phyloP scores from a whole-genome alignment of 176 grass and related monocot genomes.

The Typha latifolia region DNA sequence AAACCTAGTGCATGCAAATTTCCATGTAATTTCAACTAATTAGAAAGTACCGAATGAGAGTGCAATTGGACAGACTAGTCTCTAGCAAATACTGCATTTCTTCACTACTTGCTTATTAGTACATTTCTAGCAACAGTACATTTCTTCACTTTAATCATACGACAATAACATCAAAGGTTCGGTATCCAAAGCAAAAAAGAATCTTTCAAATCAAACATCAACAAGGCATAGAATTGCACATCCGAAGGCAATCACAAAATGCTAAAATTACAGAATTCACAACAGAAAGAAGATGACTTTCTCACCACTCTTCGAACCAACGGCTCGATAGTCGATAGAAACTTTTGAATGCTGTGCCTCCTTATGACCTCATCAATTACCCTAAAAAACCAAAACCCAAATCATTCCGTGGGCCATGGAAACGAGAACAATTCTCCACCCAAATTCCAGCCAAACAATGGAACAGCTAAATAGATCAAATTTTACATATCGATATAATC shows the following conservation, averaged over 20 bases:
- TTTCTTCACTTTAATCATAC: too few species aligned
- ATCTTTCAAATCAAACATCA: too few species aligned
- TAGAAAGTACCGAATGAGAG: not conserved
- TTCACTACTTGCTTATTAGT: not conserved
- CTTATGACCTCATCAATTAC: conserved; percentile 19
- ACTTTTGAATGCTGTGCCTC: conserved; percentile 23
- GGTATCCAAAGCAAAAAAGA: too few species aligned
- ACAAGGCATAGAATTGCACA: not conserved
- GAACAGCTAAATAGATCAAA: not conserved
- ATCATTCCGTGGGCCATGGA: not conserved
- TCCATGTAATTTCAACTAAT: not conserved
- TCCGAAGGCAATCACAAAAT: conserved; percentile 1
- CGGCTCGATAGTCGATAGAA: conserved; percentile 29
- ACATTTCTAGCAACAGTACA: too few species aligned
- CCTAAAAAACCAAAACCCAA: conserved; percentile 16
- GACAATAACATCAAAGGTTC: too few species aligned
- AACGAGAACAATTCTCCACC: not conserved
- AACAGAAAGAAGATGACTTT: not conserved
- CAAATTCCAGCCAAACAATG: conserved; percentile 4
- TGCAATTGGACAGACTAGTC: not conserved
- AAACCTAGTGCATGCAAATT: not conserved
- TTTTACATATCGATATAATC: not conserved
- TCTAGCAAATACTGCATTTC: not conserved
- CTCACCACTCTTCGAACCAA: conserved; percentile 39
- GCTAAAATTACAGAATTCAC: not conserved